Evolutionary conservation across 495 filamentous ascomycete genomes (phyloP).

Genomic region (Neurospora sp.): DNA sequence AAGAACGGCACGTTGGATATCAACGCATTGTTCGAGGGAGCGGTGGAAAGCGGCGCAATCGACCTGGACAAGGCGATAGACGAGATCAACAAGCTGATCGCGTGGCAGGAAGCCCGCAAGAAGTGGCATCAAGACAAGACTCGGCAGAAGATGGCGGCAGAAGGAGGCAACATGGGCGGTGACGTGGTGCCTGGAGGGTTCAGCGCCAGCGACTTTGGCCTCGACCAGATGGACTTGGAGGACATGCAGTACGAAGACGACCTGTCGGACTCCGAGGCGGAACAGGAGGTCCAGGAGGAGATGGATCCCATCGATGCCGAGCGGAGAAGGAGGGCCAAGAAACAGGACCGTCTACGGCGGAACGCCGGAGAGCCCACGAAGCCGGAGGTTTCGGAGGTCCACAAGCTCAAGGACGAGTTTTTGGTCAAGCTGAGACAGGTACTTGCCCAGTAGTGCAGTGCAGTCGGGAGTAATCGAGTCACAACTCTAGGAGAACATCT

Average conservation of each 20-base stretch:
- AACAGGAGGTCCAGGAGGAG: conserved; percentile 66
- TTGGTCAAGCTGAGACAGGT: conserved; percentile 76
- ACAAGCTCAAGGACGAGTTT: conserved; percentile 70
- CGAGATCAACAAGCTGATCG: conserved; percentile 76
- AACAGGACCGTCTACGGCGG: conserved; percentile 67
- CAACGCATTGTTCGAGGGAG: conserved; percentile 81
- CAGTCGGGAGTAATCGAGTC: background rate
- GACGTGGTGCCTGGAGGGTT: conserved; percentile 44
- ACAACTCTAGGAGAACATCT: background rate
- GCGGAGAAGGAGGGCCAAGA: conserved; percentile 60
- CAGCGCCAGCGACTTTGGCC: conserved; percentile 72
- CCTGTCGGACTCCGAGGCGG: conserved; percentile 57
- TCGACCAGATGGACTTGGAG: conserved; percentile 77
- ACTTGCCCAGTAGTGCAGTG: conserved; percentile 47
- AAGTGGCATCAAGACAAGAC: conserved; percentile 98
- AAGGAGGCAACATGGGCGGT: conserved; percentile 41
- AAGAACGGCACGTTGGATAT: conserved; percentile 73
- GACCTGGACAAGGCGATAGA: conserved; percentile 60
- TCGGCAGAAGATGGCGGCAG: conserved; percentile 94
- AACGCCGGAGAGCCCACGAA: conserved; percentile 86
- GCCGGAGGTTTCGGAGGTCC: conserved; percentile 66
- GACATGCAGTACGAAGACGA: conserved; percentile 72
- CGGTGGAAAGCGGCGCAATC: conserved; percentile 53
- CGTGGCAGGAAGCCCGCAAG: conserved; percentile 91
- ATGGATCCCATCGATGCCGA: conserved; percentile 81